Evolutionary conservation across 2,329 filamentous ascomycete genomes (phyloP).

Genomic region (Penicillium brasilianum): DNA sequence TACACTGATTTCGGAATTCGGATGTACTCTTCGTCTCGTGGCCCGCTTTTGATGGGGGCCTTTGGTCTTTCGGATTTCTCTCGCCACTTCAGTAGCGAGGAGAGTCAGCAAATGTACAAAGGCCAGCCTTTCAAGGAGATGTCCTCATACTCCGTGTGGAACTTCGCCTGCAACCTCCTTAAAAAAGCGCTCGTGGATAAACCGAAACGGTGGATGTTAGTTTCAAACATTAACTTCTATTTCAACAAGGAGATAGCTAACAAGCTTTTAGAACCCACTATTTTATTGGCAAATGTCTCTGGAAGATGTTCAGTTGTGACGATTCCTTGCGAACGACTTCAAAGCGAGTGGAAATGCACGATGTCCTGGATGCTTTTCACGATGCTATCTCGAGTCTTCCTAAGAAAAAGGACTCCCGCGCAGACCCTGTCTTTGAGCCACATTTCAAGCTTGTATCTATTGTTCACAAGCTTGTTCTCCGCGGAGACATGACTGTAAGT

Average conservation of each 20-base stretch:
- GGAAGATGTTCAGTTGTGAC: constrained; percentile 68
- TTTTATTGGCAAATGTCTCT: constrained; percentile 72
- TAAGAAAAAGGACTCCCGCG: constrained; percentile 62
- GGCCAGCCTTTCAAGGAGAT: constrained; percentile 62
- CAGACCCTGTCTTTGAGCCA: constrained; percentile 83
- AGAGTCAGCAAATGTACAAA: constrained; percentile 61
- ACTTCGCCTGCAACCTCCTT: constrained; percentile 66
- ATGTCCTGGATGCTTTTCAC: constrained; percentile 62
- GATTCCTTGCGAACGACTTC: constrained; percentile 45
- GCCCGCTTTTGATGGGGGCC: constrained; percentile 70
- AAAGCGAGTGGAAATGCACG: constrained; percentile 45
- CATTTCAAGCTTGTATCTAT: constrained; percentile 89
- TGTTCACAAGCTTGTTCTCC: constrained; percentile 76
- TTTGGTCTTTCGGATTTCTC: constrained; percentile 67
- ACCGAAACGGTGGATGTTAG: constrained; percentile 67
- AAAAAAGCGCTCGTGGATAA: constrained; percentile 63
- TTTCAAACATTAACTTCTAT: constrained; percentile 21
- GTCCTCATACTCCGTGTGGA: constrained; percentile 66
- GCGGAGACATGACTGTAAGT: constrained; percentile 50
- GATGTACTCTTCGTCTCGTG: constrained; percentile 70
- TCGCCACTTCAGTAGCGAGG: constrained; percentile 63
- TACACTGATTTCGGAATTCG: constrained; percentile 72
- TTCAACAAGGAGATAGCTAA: constrained; percentile 28
- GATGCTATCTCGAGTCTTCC: constrained; percentile 67
- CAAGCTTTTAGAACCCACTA: constrained; percentile 60